phyloP scores from a whole-genome alignment of 2,329 filamentous ascomycete species.

The Exophiala spinifera region DNA sequence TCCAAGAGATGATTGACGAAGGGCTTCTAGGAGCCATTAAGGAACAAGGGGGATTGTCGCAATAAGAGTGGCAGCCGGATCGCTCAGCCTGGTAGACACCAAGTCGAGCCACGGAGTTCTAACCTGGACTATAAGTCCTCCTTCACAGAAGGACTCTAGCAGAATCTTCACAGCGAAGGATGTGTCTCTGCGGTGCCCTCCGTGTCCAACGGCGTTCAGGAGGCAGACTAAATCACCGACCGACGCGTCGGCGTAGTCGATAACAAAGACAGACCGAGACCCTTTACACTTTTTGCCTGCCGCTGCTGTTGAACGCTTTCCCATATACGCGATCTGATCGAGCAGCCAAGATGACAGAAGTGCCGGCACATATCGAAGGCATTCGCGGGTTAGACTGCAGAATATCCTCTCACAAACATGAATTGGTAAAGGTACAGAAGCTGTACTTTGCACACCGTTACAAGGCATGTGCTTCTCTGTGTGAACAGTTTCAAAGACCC shows the following conservation, averaged over 20 bases:
- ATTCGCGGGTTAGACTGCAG: neutral
- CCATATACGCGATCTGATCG: neutral
- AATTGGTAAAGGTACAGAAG: conserved; percentile 19
- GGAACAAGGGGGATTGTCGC: too few species aligned
- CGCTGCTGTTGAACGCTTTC: neutral
- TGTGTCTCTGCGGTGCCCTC: neutral
- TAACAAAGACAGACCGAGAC: neutral
- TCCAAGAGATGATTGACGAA: conserved; percentile 29
- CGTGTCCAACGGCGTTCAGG: neutral
- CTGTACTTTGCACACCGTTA: conserved; percentile 20
- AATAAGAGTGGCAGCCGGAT: too few species aligned
- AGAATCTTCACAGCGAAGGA: too few species aligned
- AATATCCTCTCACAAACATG: conserved; percentile 14
- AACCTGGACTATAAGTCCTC: too few species aligned
- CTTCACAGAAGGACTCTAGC: too few species aligned
- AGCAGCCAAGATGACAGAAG: conserved; percentile 1
- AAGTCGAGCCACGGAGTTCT: too few species aligned
- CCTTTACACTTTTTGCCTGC: neutral
- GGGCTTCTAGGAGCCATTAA: conserved; percentile 13
- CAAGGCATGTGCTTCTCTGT: conserved; percentile 24
- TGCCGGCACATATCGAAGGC: conserved; percentile 4
- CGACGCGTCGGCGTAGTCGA: neutral
- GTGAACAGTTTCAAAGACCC: conserved; percentile 17
- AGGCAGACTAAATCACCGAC: neutral
- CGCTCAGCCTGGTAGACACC: too few species aligned